phyloP scores from a whole-genome alignment of 768 basidiomycete species.

The Podaxis mareebaensis region DNA sequence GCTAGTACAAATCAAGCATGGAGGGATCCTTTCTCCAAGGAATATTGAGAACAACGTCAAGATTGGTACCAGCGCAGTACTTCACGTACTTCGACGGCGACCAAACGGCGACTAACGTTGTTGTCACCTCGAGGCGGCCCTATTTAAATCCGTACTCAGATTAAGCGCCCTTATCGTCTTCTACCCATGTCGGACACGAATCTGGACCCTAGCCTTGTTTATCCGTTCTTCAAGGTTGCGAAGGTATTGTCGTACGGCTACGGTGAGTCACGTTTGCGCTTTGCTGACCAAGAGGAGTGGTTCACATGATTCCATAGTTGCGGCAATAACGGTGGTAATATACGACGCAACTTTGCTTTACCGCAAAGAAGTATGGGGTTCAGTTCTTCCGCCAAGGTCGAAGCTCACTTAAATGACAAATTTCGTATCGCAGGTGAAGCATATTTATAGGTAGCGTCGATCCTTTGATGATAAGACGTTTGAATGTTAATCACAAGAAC shows the following conservation, averaged over 20 bases:
- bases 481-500: not conserved
- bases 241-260: slow-evolving; percentile 1
- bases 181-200: not conserved
- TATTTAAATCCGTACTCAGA: not conserved
- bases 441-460: slow-evolving; percentile 4
- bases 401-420: not conserved
- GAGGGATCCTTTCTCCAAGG: not conserved
- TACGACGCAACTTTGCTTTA: slow-evolving; percentile 7
- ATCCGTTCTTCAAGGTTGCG: not conserved
- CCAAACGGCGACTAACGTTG: not conserved
- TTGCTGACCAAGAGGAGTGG: too few species aligned
- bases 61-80: not conserved
- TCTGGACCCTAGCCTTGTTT: not conserved
- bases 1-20: not conserved
- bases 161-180: not conserved
- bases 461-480: not conserved
- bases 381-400: too few species aligned
- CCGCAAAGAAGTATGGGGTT: slow-evolving; percentile 4
- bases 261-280: not conserved
- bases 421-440: not conserved
- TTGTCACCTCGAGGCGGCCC: slow-evolving; percentile 7
- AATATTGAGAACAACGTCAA: not conserved
- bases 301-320: not conserved
- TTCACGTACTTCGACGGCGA: too few species aligned
- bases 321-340: not conserved